A percentile compares a stretch with the other conserved stretches of the same genome.
Conservation (phyloP, 371 early-diverging fungal genomes). For the Amoeboradix gromovi region DNA sequence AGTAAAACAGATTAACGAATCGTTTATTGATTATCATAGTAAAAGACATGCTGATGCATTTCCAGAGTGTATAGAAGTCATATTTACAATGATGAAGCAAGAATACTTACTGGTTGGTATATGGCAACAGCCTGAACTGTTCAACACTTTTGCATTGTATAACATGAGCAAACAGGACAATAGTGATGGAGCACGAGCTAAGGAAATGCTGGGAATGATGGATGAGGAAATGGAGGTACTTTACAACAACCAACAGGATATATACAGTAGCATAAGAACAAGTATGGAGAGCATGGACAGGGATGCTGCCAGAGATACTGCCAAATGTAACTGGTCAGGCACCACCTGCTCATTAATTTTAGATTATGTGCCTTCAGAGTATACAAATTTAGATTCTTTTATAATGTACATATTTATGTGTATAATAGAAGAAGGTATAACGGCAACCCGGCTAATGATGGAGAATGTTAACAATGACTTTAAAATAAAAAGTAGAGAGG, state of each 20-base stretch:
- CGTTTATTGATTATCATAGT: background rate
- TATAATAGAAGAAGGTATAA: background rate
- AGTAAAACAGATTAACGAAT: background rate
- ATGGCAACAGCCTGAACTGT: background rate
- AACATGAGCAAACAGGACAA: background rate
- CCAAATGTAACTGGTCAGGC: too few species aligned
- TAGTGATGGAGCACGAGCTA: background rate
- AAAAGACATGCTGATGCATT: background rate
- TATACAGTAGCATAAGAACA: background rate
- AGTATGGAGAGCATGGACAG: background rate
- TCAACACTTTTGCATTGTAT: background rate
- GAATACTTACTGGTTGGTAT: background rate
- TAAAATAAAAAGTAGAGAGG: background rate
- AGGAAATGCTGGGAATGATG: background rate
- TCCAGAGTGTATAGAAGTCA: background rate
- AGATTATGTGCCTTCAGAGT: background rate
- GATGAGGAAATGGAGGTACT: background rate
- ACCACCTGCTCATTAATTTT: too few species aligned
- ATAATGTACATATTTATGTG: background rate
- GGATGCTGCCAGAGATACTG: background rate
- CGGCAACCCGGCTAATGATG: background rate
- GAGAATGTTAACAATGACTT: background rate
- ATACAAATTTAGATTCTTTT: background rate
- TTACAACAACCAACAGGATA: background rate
- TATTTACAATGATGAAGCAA: background rate